Evolutionary conservation across 2,329 filamentous ascomycete species (phyloP).

Genomic region (Botryotinia calthae): DNA sequence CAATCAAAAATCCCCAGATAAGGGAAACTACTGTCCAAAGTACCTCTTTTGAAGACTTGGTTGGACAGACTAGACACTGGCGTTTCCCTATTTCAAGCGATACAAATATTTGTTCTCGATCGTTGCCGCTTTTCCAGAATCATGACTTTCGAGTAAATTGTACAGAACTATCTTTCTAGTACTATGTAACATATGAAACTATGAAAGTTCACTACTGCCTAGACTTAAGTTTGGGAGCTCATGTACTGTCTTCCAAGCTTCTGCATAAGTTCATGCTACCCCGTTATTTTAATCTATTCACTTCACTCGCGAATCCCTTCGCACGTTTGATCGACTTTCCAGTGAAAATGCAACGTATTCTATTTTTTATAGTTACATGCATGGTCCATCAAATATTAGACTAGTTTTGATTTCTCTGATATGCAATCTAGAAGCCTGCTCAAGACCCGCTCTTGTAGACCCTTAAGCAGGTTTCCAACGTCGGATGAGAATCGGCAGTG

Average conservation of each 20-base stretch:
- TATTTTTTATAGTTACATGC: neutral
- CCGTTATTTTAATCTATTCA: neutral
- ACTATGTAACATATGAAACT: neutral
- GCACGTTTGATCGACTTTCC: conserved; percentile 6
- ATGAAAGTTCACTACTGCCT: neutral
- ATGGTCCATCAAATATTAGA: neutral
- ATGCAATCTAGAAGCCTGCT: neutral
- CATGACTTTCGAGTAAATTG: neutral
- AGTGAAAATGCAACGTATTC: neutral
- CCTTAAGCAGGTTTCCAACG: neutral
- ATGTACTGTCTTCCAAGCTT: neutral
- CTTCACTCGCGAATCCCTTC: neutral
- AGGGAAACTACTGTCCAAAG: neutral
- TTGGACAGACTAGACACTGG: neutral
- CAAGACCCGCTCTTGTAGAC: neutral
- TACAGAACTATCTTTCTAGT: neutral
- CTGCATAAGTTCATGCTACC: neutral
- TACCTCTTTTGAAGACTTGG: no score
- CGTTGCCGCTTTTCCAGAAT: neutral
- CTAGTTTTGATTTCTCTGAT: neutral
- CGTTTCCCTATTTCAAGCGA: neutral
- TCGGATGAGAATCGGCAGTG: neutral
- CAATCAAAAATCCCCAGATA: neutral
- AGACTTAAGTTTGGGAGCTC: neutral
- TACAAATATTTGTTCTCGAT: neutral